Conservation (phyloP, 768 basidiomycete genomes). For the Podaxis pistillaris region DNA sequence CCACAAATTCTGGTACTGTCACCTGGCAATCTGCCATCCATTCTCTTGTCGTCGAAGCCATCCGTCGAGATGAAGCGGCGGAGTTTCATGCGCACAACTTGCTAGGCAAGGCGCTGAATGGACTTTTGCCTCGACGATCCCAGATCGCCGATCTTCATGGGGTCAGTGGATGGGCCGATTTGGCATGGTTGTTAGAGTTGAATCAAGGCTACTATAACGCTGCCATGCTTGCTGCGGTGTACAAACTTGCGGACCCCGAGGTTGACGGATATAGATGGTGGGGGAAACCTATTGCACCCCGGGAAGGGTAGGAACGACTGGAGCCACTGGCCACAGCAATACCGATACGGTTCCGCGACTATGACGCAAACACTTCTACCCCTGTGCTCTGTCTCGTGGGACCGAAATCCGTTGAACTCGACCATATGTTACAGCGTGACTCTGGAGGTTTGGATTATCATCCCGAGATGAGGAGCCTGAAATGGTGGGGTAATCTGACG, state of each 20-base stretch:
- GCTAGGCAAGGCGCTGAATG: conserved; percentile 25
- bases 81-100: conserved; percentile 16
- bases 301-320: conserved; percentile 5
- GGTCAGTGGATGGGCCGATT: conserved; percentile 22
- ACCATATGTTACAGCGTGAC: conserved; percentile 13
- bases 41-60: conserved; percentile 21
- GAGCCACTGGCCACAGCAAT: conserved; percentile 4
- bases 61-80: conserved; percentile 19
- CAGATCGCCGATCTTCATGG: conserved; percentile 10
- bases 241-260: conserved; percentile 13
- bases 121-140: conserved; percentile 23
- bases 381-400: conserved; percentile 14
- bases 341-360: not conserved
- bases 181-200: conserved; percentile 25
- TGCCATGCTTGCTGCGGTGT: conserved; percentile 23
- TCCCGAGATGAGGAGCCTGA: not conserved
- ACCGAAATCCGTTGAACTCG: conserved; percentile 9
- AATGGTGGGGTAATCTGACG: not conserved
- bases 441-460: conserved; percentile 1
- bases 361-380: not conserved
- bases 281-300: conserved; percentile 3
- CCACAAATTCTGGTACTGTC: conserved; percentile 14
- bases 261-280: conserved; percentile 11
- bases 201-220: conserved; percentile 18
- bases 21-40: conserved; percentile 22